phyloP scores from a whole-genome alignment of 495 filamentous ascomycete species.

The Penicillium robsamsonii region DNA sequence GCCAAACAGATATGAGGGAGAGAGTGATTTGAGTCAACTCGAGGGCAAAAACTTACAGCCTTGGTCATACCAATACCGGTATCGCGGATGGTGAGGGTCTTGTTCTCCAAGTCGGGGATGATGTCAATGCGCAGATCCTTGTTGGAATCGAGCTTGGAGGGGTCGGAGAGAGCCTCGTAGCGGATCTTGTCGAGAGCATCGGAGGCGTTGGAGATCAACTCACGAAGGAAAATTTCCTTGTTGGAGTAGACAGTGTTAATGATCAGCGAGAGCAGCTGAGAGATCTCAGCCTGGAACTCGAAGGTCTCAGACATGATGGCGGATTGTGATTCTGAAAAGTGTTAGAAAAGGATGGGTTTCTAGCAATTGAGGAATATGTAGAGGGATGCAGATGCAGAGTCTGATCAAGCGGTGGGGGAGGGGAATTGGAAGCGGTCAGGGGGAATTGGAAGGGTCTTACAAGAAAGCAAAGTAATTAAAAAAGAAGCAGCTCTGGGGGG shows the following conservation, averaged over 20 bases:
- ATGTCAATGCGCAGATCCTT: conserved; percentile 99
- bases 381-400: conserved; percentile 10
- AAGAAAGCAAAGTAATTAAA: conserved; percentile 15
- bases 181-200: conserved; percentile 99
- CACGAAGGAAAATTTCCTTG: conserved; percentile 99
- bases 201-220: conserved; percentile 95
- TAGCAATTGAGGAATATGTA: conserved; percentile 3
- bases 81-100: conserved; percentile 95
- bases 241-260: conserved; percentile 99
- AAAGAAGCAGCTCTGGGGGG: conserved; percentile 20
- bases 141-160: conserved; percentile 90
- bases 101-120: conserved; percentile 92
- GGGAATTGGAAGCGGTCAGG: conserved; percentile 1
- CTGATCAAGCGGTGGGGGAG: conserved; percentile 4
- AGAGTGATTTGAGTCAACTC: background rate
- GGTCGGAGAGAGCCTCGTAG: conserved; percentile 95
- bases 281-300: conserved; percentile 99
- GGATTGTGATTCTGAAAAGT: conserved; percentile 19
- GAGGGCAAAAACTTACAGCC: conserved; percentile 67
- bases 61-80: conserved; percentile 99
- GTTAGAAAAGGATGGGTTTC: conserved; percentile 7
- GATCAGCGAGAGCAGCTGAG: conserved; percentile 97
- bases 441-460: conserved; percentile 9
- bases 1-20: background rate
- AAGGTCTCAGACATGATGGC: conserved; percentile 89